Conservation (phyloP, 106 monocot species). For the Vanilla planifolia region DNA sequence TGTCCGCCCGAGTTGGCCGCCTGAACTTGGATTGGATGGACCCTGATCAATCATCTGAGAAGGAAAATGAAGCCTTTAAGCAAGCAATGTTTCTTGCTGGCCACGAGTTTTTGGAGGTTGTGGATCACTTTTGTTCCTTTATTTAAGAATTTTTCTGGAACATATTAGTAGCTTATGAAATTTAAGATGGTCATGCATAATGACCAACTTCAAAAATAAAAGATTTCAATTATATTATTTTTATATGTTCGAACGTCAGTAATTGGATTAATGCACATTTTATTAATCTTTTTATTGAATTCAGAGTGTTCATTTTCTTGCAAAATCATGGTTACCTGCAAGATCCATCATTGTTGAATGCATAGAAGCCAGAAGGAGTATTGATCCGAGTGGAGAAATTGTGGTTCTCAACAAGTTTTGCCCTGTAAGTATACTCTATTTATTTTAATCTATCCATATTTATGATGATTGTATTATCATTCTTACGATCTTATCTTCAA, state of each 20-base stretch:
- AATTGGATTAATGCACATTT: no score
- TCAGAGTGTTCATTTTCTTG: slow-evolving; percentile 65
- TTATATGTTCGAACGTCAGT: no score
- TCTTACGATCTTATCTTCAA: no score
- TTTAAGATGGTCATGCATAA: no score
- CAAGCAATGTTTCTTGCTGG: slow-evolving; percentile 78
- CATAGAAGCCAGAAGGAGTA: slow-evolving; percentile 38
- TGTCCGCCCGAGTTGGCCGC: slow-evolving; percentile 76
- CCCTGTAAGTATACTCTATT: slow-evolving; percentile 45
- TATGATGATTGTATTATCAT: no score
- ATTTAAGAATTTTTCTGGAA: no score
- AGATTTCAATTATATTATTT: no score
- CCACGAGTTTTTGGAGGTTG: slow-evolving; percentile 79
- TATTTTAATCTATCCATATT: not conserved
- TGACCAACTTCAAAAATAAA: no score
- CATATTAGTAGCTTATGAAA: no score
- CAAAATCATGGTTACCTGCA: slow-evolving; percentile 79
- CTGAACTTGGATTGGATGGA: slow-evolving; percentile 90
- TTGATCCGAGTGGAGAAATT: slow-evolving; percentile 85
- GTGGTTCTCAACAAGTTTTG: slow-evolving; percentile 70
- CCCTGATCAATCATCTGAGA: slow-evolving; percentile 82
- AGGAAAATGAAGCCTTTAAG: slow-evolving; percentile 89
- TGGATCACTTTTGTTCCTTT: no score
- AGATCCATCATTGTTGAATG: slow-evolving; percentile 71
- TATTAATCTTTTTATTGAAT: not conserved